phyloP scores from a whole-genome alignment of 2,329 filamentous ascomycete species.

The Proliferodiscus dingleyae region DNA sequence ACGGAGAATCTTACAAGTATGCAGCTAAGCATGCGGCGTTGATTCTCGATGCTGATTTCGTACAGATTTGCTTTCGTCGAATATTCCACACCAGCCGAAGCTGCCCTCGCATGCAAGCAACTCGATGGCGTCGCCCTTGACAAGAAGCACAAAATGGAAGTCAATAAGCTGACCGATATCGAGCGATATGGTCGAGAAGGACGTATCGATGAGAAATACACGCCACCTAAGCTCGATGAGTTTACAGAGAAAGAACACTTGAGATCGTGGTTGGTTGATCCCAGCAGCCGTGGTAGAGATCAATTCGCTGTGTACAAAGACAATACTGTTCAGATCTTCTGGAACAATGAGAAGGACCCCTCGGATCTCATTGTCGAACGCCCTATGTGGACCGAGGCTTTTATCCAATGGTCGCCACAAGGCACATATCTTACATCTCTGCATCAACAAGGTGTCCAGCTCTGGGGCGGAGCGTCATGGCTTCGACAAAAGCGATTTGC shows the following conservation, averaged over 20 bases:
- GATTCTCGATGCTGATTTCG: constrained; percentile 14
- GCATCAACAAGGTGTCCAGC: constrained; percentile 91
- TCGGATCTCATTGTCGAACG: constrained; percentile 89
- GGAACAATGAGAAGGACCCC: constrained; percentile 93
- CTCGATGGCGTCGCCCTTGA: constrained; percentile 85
- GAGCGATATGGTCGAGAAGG: constrained; percentile 94
- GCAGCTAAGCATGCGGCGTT: constrained; percentile 28
- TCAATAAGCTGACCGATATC: constrained; percentile 98
- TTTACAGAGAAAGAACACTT: constrained; percentile 93
- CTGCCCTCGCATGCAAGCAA: constrained; percentile 80
- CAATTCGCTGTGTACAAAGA: constrained; percentile 93
- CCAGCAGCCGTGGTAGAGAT: constrained; percentile 74
- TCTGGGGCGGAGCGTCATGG: constrained; percentile 92
- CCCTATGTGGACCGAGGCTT: constrained; percentile 95
- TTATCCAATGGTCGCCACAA: constrained; percentile 95
- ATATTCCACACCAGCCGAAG: constrained; percentile 86
- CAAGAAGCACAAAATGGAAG: constrained; percentile 90
- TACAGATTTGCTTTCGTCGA: constrained; percentile 92
- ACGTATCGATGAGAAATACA: constrained; percentile 86
- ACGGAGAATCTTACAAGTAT: constrained; percentile 82
- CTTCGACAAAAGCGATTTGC: constrained; percentile 87
- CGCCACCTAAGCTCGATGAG: constrained; percentile 71
- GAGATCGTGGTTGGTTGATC: constrained; percentile 86
- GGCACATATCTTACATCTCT: constrained; percentile 94
- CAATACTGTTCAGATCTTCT: constrained; percentile 90